These are phyloP conservation scores for Helianthus tuberosus DNA, from an alignment of 129 eudicot species.

Conservation along the genomic window DNA sequence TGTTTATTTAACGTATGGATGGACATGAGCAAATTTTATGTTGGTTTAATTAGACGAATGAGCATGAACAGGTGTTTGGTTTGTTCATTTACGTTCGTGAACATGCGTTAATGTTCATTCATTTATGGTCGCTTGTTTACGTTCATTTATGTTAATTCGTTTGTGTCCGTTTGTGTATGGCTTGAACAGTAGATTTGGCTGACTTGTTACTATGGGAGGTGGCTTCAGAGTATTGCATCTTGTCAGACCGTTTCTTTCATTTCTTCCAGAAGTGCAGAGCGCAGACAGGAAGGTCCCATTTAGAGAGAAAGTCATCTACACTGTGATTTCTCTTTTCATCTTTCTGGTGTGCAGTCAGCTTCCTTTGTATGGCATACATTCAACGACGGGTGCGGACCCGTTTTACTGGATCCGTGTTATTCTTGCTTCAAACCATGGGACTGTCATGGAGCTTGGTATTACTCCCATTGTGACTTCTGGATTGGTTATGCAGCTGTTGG, in stretches of 20 bases:
- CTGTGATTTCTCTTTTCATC: conserved; percentile 57
- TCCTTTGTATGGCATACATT: conserved; percentile 65
- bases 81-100: too few species aligned
- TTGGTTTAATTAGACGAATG: too few species aligned
- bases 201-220: conserved; percentile 45
- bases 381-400: conserved; percentile 61
- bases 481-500: conserved; percentile 51
- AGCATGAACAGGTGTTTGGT: too few species aligned
- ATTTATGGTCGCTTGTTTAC: too few species aligned
- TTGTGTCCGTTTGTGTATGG: not conserved
- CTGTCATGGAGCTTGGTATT: conserved; percentile 63
- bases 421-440: conserved; percentile 62
- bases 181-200: conserved; percentile 14
- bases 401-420: conserved; percentile 69
- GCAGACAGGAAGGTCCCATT: conserved; percentile 62
- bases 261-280: conserved; percentile 53
- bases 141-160: too few species aligned
- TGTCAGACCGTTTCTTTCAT: conserved; percentile 57
- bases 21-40: too few species aligned
- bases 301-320: conserved; percentile 65
- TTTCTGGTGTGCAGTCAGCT: conserved; percentile 69
- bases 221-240: conserved; percentile 60
- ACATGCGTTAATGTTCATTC: too few species aligned
- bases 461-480: conserved; percentile 59
- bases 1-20: too few species aligned